Percentiles rank a stretch among this genome's conserved stretches.
phyloP scores from a whole-genome alignment of 306 rosid species.

The Crataegus laevigata region DNA sequence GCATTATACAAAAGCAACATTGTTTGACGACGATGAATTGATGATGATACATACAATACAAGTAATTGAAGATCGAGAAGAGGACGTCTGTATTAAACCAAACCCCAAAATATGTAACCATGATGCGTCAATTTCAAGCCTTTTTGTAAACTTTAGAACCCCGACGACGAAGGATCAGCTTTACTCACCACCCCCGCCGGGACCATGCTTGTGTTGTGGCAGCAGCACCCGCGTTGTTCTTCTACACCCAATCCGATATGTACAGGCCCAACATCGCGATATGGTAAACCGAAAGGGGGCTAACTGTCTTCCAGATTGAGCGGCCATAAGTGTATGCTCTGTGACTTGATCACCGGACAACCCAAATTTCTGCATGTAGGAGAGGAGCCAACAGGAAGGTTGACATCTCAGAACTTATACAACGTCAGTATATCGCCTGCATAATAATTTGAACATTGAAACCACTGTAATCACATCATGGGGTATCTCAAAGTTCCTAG shows the following conservation, averaged over 20 bases:
- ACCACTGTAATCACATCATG: neutral
- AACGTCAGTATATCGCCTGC: conserved; percentile 8
- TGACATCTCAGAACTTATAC: conserved; percentile 13
- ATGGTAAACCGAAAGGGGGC: conserved; percentile 28
- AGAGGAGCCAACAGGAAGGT: conserved; percentile 19
- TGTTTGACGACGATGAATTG: neutral
- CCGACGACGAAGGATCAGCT: conserved; percentile 25
- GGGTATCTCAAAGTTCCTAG: conserved; percentile 22
- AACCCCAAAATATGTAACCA: conserved; percentile 24
- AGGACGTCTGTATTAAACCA: conserved; percentile 35
- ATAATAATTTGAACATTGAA: conserved; percentile 13
- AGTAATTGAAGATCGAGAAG: conserved; percentile 12
- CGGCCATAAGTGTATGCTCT: conserved; percentile 17
- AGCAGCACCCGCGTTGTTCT: conserved; percentile 27
- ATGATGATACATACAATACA: conserved; percentile 11
- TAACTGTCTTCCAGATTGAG: conserved; percentile 23
- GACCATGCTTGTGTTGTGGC: conserved; percentile 1
- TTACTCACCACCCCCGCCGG: conserved; percentile 26
- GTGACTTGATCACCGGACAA: conserved; percentile 20
- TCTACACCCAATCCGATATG: conserved; percentile 53
- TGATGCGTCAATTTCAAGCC: conserved; percentile 24
- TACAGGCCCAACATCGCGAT: conserved; percentile 33
- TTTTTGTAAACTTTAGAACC: conserved; percentile 14
- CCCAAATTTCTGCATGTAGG: neutral
- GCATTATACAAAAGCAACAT: conserved; percentile 2